Evolutionary conservation across 306 rosid species (phyloP).

Genomic region (Bauhinia variegata): DNA sequence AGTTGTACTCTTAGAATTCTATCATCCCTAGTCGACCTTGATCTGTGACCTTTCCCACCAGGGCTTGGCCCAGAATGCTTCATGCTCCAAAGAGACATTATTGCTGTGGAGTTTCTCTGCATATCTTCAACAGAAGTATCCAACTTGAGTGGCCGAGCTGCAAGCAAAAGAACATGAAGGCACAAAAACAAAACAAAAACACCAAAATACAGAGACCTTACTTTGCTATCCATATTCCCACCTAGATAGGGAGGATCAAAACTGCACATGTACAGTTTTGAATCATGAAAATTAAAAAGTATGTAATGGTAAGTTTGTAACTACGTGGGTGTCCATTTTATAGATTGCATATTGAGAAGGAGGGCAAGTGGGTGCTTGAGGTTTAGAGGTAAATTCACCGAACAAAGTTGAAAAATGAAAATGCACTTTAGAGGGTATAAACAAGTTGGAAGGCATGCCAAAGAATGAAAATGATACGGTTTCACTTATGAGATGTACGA

Average conservation of each 20-base stretch:
- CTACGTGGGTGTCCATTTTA: slow-evolving; percentile 19
- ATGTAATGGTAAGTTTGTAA: slow-evolving; percentile 11
- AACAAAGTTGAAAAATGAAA: slow-evolving; percentile 10
- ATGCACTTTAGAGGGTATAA: background rate
- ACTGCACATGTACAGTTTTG: too few species aligned
- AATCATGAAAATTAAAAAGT: slow-evolving; percentile 1
- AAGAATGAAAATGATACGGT: too few species aligned
- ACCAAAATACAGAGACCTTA: slow-evolving; percentile 8
- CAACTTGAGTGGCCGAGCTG: slow-evolving; percentile 34
- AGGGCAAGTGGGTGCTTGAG: background rate
- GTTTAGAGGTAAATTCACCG: slow-evolving; percentile 20
- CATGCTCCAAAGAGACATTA: slow-evolving; percentile 29
- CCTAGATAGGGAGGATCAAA: slow-evolving; percentile 6
- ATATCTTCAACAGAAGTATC: background rate
- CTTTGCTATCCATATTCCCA: slow-evolving; percentile 29
- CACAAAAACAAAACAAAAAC: slow-evolving; percentile 31
- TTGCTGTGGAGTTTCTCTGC: slow-evolving; percentile 15
- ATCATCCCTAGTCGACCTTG: background rate
- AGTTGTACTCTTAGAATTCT: slow-evolving; percentile 6
- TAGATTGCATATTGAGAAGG: background rate
- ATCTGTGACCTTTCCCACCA: slow-evolving; percentile 51
- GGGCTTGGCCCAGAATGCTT: slow-evolving; percentile 59
- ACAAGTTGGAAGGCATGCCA: slow-evolving; percentile 11
- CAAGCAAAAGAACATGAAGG: slow-evolving; percentile 11
- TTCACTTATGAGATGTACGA: too few species aligned